A percentile compares a stretch with the other conserved stretches of the same genome.
These are phyloP conservation scores for Nothomitra cinnamomea DNA, from an alignment of 2,329 filamentous ascomycete genomes.

Conservation along the genomic window DNA sequence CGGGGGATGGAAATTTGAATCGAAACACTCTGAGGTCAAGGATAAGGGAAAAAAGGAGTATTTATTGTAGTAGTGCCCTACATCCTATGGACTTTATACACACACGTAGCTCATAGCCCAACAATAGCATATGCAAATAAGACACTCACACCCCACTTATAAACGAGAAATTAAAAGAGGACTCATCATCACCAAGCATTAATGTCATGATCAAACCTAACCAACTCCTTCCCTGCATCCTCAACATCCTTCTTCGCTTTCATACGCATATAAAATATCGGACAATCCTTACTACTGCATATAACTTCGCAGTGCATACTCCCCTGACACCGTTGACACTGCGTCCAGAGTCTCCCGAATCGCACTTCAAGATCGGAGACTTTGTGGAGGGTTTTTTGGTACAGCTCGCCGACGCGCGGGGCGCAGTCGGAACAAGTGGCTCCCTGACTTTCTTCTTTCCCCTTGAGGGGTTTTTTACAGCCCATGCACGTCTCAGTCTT, in stretches of 20 bases:
- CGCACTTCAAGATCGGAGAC: slow-evolving; percentile 84
- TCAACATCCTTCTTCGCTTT: slow-evolving; percentile 99
- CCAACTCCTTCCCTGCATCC: slow-evolving; percentile 79
- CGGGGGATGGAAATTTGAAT: no score
- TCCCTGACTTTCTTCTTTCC: slow-evolving; percentile 61
- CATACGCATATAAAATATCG: slow-evolving; percentile 99
- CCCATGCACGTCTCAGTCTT: slow-evolving; percentile 98
- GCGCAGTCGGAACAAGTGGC: slow-evolving; percentile 81
- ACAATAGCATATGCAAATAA: no score
- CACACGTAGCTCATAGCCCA: no score
- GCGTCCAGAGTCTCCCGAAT: slow-evolving; percentile 89
- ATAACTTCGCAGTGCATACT: slow-evolving; percentile 98
- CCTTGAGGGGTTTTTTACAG: slow-evolving; percentile 86
- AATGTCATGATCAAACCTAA: slow-evolving; percentile 74
- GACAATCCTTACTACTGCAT: slow-evolving; percentile 88
- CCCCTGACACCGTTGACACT: slow-evolving; percentile 93
- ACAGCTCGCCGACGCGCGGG: slow-evolving; percentile 75
- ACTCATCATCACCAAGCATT: slow-evolving; percentile 41
- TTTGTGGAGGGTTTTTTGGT: slow-evolving; percentile 76
- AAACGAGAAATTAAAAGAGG: no score
- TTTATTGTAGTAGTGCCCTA: no score
- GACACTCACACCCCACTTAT: no score
- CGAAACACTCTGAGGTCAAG: no score
- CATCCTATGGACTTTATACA: no score
- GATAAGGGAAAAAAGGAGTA: no score